These are phyloP conservation scores for Globisporangium parvum DNA, from an alignment of 352 stramenopile genomes.

Conservation along the genomic window DNA sequence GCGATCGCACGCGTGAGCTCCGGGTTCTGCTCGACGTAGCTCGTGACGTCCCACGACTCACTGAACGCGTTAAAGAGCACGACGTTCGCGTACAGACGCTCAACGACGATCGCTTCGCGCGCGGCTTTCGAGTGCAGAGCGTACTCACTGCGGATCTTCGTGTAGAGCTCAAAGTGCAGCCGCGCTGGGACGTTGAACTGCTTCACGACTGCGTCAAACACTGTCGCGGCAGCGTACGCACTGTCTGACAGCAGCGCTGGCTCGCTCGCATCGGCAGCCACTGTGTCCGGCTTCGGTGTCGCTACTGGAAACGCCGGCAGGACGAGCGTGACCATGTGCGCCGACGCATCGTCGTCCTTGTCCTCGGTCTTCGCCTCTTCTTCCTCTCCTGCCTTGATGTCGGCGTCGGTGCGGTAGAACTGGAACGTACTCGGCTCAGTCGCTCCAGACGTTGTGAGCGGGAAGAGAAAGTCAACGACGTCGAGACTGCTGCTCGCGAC, in stretches of 20 bases:
- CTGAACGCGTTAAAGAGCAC: conserved; percentile 74
- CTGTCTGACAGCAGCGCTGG: conserved; percentile 1
- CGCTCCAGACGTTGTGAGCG: neutral
- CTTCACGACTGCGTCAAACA: conserved; percentile 52
- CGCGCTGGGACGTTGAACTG: conserved; percentile 44
- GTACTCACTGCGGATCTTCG: conserved; percentile 48
- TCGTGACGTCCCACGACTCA: conserved; percentile 68
- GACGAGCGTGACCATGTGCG: conserved; percentile 31
- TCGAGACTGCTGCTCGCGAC: conserved; percentile 46
- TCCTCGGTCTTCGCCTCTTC: conserved; percentile 20
- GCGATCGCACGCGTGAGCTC: conserved; percentile 67
- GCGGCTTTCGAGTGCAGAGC: conserved; percentile 22
- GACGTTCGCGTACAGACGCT: conserved; percentile 60
- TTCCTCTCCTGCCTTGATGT: neutral
- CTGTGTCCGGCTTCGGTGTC: conserved; percentile 2
- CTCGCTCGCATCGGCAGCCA: neutral
- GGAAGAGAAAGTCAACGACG: conserved; percentile 56
- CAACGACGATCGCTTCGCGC: conserved; percentile 53
- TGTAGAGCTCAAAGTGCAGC: conserved; percentile 71
- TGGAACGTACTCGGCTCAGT: conserved; percentile 37
- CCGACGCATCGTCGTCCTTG: conserved; percentile 9
- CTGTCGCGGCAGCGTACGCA: conserved; percentile 29
- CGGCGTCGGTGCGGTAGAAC: conserved; percentile 35
- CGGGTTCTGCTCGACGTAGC: conserved; percentile 72
- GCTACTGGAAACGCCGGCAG: conserved; percentile 23